Base-by-base conservation (phyloP, 2,329 filamentous ascomycete species). In the Paraphoma chrysanthemicola region DNA sequence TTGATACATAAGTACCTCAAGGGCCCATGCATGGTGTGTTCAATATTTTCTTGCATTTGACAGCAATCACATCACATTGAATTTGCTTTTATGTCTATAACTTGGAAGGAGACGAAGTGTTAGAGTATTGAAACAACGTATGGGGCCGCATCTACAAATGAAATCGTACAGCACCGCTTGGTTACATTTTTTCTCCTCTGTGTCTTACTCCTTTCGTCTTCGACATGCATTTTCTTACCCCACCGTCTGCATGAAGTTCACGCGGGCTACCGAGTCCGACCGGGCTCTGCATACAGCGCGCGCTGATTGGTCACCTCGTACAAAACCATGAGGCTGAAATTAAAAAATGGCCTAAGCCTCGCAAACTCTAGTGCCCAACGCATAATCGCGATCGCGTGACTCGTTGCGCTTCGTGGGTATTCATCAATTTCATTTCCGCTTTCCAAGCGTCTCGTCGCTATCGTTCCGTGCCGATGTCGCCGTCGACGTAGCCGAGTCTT, bases 401-500 rank as follows among this genome's bases (percentile, higher is more conserved):
- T 42, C 39, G 39, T 42, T n/a, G 16, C 39, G 29, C 39, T 17
- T 39, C 17, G 17, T 18, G 16, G 29, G 18, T 33, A 9, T 42
- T 36, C 1, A 5, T 41, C 14, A 8, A 33, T 17, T 57, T 53
- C 44, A 67, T 47, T 53, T 67, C 23, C 63, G 58, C 30, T 55
- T 66, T 39, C 54, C 59, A 2, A 61, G 45, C 2, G 53, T 51
- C 14, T 59, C 61, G 16, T 53, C 49, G 11, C 33, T 53, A 42
- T 49, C 58, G 7, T 59, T 62, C 28, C 54, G 57, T 3, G 56
- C 59, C 8, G 23, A 23, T 23, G 23, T 23, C 5, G 23, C 23
- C 23, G 54, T 65, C 31, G 58, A 56, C 23, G 56, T 64, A 11
- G 54, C 60, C n/a, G 45, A 44, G 16, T 70, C 64, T 28, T 72